These are phyloP conservation scores for Russula compacta DNA, from an alignment of 768 basidiomycete species.

Conservation along the genomic window DNA sequence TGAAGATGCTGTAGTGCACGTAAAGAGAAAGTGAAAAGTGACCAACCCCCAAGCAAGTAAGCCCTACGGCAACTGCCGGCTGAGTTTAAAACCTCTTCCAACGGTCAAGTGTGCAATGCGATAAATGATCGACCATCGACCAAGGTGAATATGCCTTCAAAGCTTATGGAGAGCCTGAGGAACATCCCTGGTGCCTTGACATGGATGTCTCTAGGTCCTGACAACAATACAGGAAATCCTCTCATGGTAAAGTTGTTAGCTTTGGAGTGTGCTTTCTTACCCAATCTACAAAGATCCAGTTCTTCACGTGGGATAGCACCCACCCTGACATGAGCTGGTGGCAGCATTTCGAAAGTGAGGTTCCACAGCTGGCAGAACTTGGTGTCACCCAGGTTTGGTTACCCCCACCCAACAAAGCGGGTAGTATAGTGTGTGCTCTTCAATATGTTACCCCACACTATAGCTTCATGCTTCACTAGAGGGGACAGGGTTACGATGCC, in stretches of 20 bases:
- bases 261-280: background rate
- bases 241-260: conserved; percentile 45
- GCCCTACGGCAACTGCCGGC: conserved; percentile 4
- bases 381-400: conserved; percentile 80
- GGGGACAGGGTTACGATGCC: conserved; percentile 74
- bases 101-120: no score
- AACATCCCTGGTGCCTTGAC: conserved; percentile 36
- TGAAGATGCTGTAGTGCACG: conserved; percentile 40
- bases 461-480: conserved; percentile 29
- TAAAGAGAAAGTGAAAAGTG: conserved; percentile 27
- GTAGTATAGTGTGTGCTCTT: conserved; percentile 36
- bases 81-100: conserved; percentile 23
- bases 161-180: background rate
- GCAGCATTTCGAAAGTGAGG: conserved; percentile 59
- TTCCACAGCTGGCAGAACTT: conserved; percentile 51
- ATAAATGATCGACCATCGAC: no score
- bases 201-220: conserved; percentile 54
- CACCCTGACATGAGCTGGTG: conserved; percentile 66
- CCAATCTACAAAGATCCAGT: conserved; percentile 47
- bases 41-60: background rate
- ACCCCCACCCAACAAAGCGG: conserved; percentile 77
- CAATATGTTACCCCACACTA: background rate
- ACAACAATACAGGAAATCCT: conserved; percentile 41
- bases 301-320: conserved; percentile 73
- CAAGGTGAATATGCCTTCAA: background rate